A percentile compares a stretch with the other conserved stretches of the same genome.
phyloP scores from a whole-genome alignment of 306 rosid genomes.

The Begonia loranthoides region DNA sequence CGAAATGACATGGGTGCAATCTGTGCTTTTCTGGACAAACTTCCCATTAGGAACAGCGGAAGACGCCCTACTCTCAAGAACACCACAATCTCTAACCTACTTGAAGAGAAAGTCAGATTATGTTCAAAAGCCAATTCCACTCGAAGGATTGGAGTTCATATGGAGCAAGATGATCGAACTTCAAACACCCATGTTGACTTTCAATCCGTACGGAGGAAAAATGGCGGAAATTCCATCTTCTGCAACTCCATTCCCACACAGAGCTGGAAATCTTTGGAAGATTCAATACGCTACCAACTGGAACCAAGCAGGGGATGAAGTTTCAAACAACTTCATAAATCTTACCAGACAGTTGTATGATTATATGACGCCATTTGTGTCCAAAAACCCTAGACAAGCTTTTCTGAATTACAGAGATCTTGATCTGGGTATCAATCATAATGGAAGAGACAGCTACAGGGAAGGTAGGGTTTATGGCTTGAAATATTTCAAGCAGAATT shows the following conservation, averaged over 20 bases:
- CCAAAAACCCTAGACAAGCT: neutral
- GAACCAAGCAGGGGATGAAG: neutral
- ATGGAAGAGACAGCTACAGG: neutral
- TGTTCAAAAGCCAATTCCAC: neutral
- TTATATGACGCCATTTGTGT: neutral
- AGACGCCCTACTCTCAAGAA: neutral
- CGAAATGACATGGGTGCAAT: slow-evolving; percentile 2
- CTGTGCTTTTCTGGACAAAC: slow-evolving; percentile 1
- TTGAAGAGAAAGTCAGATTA: slow-evolving; percentile 4
- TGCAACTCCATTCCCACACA: slow-evolving; percentile 4
- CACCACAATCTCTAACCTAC: neutral
- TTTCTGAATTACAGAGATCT: neutral
- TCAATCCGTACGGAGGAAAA: slow-evolving; percentile 4
- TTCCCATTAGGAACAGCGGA: neutral
- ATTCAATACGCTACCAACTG: neutral
- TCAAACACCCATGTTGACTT: neutral
- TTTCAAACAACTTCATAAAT: neutral
- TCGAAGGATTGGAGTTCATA: neutral
- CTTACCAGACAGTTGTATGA: neutral
- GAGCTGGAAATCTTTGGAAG: slow-evolving; percentile 1
- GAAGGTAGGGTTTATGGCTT: neutral
- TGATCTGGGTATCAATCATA: neutral
- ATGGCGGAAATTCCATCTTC: neutral
- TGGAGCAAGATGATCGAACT: slow-evolving; percentile 1
- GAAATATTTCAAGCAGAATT: neutral